Percentiles rank a stretch among this genome's conserved stretches.
These are phyloP conservation scores for Fusarium equiseti DNA, from an alignment of 2,329 filamentous ascomycete species.

Conservation along the genomic window DNA sequence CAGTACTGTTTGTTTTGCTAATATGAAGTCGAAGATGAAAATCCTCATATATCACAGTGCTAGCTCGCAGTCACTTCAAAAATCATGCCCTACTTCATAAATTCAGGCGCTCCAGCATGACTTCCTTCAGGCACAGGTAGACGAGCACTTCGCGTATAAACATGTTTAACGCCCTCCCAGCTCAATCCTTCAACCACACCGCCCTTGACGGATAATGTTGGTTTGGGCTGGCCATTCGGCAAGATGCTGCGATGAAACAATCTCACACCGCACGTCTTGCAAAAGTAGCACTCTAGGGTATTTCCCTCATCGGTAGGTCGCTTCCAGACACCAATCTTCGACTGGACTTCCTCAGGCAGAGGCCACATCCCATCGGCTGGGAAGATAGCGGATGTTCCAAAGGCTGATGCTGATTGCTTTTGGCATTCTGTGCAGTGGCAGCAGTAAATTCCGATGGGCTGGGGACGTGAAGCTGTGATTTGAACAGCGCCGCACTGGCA, in stretches of 20 bases:
- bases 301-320: constrained; percentile 56
- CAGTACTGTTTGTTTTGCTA: background rate
- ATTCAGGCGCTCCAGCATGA: constrained; percentile 36
- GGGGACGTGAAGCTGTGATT: constrained; percentile 52
- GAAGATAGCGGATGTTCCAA: constrained; percentile 60
- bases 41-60: background rate
- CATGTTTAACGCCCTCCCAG: constrained; percentile 57
- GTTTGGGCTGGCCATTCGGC: constrained; percentile 53
- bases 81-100: background rate
- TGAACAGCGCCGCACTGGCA: constrained; percentile 58
- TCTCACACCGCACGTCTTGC: constrained; percentile 58
- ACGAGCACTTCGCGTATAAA: constrained; percentile 60
- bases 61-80: background rate
- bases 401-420: constrained; percentile 59
- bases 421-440: constrained; percentile 63
- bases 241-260: constrained; percentile 59
- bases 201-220: constrained; percentile 60
- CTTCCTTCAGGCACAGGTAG: constrained; percentile 57
- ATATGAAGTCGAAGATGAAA: background rate
- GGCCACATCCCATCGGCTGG: constrained; percentile 57
- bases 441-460: constrained; percentile 55
- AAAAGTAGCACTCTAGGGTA: constrained; percentile 59
- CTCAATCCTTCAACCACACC: constrained; percentile 58
- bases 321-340: constrained; percentile 53
- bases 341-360: constrained; percentile 49